Base-by-base conservation (phyloP, 257 asterid species). In the Solanum verrucosum region DNA sequence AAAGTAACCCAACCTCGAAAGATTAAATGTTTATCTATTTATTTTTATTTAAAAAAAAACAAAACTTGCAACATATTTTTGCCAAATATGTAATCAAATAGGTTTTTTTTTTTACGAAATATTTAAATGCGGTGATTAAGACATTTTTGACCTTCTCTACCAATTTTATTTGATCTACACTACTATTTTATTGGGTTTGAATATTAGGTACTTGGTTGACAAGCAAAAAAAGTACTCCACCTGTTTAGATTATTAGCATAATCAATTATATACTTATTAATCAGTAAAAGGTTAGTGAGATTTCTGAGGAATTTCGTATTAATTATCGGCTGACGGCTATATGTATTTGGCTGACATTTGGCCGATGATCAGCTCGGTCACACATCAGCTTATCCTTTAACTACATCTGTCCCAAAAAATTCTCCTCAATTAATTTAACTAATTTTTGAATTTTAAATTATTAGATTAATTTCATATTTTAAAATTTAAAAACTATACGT, bases 191-290 rank as follows among this genome's bases (percentile, higher is more conserved):
- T 3, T 21, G 77, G 56, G 35, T 20, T 84, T 20, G 65, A 84
- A 84, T 56, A 84, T 46, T 74, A 87, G 20, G 82, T 78, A 56
- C 83, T 81, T 87, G 87, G 89, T 81, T 67, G 87, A 87, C 87
- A 81, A 87, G 83, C 59, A 67, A 65, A 87, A 20, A 7, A 46
- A 4, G n/a, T 75, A 8, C 5, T 9, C 31, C 15, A 44, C 33
- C 16, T 72, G 9, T 20, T 34, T 44, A n/a, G 35, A 74, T 67
- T 37, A 75, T 21, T 78, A 25, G 27, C 37, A 79, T 27, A 15
- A 78, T 44, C 84, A 6, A 42, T 44, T 44, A 25, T 9, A 18
- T 18, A 6, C 15, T 5, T 16, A 2, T 16, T 52, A 16, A 9
- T 44, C 27, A 44, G 27, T 8, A 44, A 27, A 29, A 27, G 68